phyloP scores from a whole-genome alignment of 164 flowering plant species.

The Annona squamosa region DNA sequence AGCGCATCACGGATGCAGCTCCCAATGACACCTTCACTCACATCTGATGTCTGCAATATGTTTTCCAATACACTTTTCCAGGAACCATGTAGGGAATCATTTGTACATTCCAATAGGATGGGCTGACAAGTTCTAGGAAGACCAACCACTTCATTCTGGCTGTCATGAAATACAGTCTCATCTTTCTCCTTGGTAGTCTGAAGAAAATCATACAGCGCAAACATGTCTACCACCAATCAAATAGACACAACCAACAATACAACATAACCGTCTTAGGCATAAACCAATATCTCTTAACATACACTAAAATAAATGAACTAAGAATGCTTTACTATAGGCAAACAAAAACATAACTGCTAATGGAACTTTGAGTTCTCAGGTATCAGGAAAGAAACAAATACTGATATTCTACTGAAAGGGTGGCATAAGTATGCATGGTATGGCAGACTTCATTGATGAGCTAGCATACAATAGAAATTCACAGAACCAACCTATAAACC shows the following conservation, averaged over 20 bases:
- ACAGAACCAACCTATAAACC: no score
- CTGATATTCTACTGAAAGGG: no score
- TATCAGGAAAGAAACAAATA: no score
- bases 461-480: no score
- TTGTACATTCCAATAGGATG: slow-evolving; percentile 16
- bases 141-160: slow-evolving; percentile 18
- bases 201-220: slow-evolving; percentile 17
- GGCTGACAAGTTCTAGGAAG: slow-evolving; percentile 11
- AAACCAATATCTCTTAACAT: background rate
- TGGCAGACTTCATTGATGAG: no score
- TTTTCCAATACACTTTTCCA: slow-evolving; percentile 37
- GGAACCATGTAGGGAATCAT: slow-evolving; percentile 17
- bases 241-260: background rate
- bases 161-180: slow-evolving; percentile 3
- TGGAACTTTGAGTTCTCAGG: no score
- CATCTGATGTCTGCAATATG: slow-evolving; percentile 28
- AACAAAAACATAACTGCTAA: no score
- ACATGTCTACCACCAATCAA: background rate
- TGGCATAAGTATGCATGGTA: no score
- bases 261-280: background rate
- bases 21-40: slow-evolving; percentile 31
- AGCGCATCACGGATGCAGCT: slow-evolving; percentile 37
- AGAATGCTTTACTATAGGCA: no score
- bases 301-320: no score
- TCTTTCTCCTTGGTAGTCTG: slow-evolving; percentile 20